Percentiles rank a stretch among this genome's conserved stretches.
Evolutionary conservation across 1,139 yeast species (phyloP).

Genomic region (Spencermartinsiella ligniputridi): DNA sequence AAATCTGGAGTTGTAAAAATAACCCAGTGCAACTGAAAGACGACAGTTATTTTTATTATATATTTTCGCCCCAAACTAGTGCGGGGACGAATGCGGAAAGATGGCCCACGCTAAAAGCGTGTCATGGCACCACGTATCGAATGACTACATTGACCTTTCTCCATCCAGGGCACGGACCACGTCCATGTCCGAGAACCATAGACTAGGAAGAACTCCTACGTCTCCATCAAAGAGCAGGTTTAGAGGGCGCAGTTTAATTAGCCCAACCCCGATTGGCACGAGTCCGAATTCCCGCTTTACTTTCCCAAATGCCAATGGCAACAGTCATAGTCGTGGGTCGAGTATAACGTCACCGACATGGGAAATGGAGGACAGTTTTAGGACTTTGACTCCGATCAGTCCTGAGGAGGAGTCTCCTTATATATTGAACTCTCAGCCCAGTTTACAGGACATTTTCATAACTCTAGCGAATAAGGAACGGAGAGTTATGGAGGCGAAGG

Average conservation of each 20-base stretch:
- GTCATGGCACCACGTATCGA: constrained; percentile 13
- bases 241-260: constrained; percentile 9
- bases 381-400: background rate
- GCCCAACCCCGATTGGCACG: constrained; percentile 11
- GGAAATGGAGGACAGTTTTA: constrained; percentile 1
- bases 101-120: constrained; percentile 17
- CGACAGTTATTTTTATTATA: too few relatives aligned
- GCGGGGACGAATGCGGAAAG: too few relatives aligned
- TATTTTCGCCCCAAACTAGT: too few relatives aligned
- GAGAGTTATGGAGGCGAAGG: constrained; percentile 34
- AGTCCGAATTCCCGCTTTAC: constrained; percentile 1
- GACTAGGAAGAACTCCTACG: constrained; percentile 2
- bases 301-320: background rate
- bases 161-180: constrained; percentile 1
- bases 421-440: constrained; percentile 23
- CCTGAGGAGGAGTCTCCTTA: constrained; percentile 18
- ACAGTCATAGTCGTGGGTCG: constrained; percentile 2
- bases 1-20: too few relatives aligned
- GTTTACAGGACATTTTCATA: constrained; percentile 33
- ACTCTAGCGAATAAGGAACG: constrained; percentile 36
- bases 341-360: constrained; percentile 5
- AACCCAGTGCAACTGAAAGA: too few relatives aligned
- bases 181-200: background rate
- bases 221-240: constrained; percentile 11
- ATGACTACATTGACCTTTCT: background rate